Base-by-base conservation (phyloP, 768 basidiomycete species). In the Pholiota molesta region DNA sequence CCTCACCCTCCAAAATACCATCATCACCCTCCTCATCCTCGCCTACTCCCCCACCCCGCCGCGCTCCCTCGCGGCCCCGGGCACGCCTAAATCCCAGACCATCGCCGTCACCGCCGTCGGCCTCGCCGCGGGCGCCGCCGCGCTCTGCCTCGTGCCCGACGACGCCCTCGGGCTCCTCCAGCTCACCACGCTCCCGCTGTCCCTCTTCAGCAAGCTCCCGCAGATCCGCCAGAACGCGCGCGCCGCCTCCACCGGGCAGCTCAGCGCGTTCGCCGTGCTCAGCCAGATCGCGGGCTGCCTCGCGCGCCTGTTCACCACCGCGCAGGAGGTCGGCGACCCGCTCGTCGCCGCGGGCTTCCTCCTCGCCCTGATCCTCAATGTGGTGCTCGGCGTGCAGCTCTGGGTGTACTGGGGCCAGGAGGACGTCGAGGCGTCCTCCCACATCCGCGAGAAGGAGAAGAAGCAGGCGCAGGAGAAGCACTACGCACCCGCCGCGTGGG, bases 291-390 rank as follows among this genome's bases (percentile, higher is more conserved):
- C 81, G 1, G 97, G 97, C 23, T 97, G 95, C 74, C 78, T 94
- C 39, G 97, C 97, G 0, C 82, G 97, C 49, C 79, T 99, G 16
- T 99, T 95, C 81, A 99, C 97, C 7, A 98, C 95, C 13, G 83
- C 88, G 10, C 90, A 90, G 33, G 97, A 99, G 73, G 89, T 97
- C 60, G 86, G 88, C 55, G 97, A 99, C 74, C 66, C 72, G 8
- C 80, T 97, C 65, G 85, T 99, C 65, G 78, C 86, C 19, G 90
- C 92, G 26, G 92, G 95, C 28, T 99, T 95, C 74, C 86, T 83
- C 0, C 82, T 95, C 21, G 94, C 94, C 1, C 86, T 97, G 0
- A 49, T 87, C 6, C 80, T 99, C 10, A 99, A 99, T 74, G 63
- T 87, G 60, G 80, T 97, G n/a, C 77, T 99, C 13, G 95, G 92